phyloP scores from a whole-genome alignment of 1,284 basidiomycete genomes.

The Pseudozyma hubeiensis region DNA sequence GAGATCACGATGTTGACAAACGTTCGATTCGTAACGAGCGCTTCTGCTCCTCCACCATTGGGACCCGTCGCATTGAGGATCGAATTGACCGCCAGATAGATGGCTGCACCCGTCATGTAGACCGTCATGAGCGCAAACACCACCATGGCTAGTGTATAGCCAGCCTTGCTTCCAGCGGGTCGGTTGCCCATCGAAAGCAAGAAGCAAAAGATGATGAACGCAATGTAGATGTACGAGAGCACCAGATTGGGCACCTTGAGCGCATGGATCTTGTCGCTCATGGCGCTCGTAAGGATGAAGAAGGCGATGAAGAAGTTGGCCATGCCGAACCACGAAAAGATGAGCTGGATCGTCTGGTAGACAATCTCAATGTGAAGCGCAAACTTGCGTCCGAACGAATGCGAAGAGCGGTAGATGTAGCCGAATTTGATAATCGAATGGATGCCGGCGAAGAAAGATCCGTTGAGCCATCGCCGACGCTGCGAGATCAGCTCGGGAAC shows the following conservation, averaged over 20 bases:
- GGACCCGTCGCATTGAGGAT: slow-evolving; percentile 47
- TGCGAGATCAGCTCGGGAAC: slow-evolving; percentile 65
- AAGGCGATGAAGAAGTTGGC: slow-evolving; percentile 64
- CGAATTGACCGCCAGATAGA: slow-evolving; percentile 58
- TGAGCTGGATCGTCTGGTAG: slow-evolving; percentile 63
- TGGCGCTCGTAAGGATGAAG: slow-evolving; percentile 59
- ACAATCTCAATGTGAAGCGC: slow-evolving; percentile 66
- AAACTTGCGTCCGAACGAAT: slow-evolving; percentile 62
- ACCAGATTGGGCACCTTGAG: slow-evolving; percentile 62
- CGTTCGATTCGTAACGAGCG: slow-evolving; percentile 50
- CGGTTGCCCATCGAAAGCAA: slow-evolving; percentile 67
- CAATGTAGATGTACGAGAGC: slow-evolving; percentile 66
- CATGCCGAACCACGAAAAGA: slow-evolving; percentile 66
- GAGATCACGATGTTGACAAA: slow-evolving; percentile 67
- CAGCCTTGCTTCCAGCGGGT: slow-evolving; percentile 61
- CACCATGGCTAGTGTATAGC: slow-evolving; percentile 64
- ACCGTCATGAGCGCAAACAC: slow-evolving; percentile 64
- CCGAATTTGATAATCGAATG: slow-evolving; percentile 68
- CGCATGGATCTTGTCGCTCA: slow-evolving; percentile 52
- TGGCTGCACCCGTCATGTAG: slow-evolving; percentile 64
- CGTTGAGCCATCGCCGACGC: slow-evolving; percentile 66
- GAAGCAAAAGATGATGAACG: slow-evolving; percentile 67
- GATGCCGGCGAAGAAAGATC: slow-evolving; percentile 66
- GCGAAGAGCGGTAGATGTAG: slow-evolving; percentile 67
- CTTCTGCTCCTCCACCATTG: slow-evolving; percentile 31